Conservation (phyloP, 2,329 filamentous ascomycete genomes). For the Stachybotrys elegans region DNA sequence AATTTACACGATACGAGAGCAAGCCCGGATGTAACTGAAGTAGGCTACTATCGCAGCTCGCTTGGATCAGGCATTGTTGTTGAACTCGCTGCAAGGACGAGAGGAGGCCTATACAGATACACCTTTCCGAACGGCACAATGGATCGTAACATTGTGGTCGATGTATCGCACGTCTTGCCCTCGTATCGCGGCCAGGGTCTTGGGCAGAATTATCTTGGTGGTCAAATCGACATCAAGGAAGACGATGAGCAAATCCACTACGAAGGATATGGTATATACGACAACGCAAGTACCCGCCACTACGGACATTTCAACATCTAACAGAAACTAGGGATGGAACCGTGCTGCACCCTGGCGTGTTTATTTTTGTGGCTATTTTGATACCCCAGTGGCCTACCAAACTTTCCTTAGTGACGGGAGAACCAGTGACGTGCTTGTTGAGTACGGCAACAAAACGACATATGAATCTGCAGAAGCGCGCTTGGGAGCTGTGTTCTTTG, state of each 20-base stretch:
- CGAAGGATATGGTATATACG: slow-evolving; percentile 55
- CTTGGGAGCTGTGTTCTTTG: slow-evolving; percentile 50
- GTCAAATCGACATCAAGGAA: slow-evolving; percentile 46
- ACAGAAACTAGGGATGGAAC: slow-evolving; percentile 50
- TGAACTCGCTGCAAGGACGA: slow-evolving; percentile 51
- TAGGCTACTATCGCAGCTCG: slow-evolving; percentile 57
- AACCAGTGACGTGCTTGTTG: slow-evolving; percentile 21
- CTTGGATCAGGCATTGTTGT: slow-evolving; percentile 51
- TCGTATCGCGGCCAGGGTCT: slow-evolving; percentile 56
- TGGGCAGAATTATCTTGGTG: slow-evolving; percentile 59
- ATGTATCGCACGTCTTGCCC: slow-evolving; percentile 61
- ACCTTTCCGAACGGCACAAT: slow-evolving; percentile 40
- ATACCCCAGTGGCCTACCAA: slow-evolving; percentile 36
- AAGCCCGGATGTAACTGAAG: slow-evolving; percentile 42
- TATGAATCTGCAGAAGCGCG: slow-evolving; percentile 31
- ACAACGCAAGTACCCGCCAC: slow-evolving; percentile 40
- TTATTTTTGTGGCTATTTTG: slow-evolving; percentile 59
- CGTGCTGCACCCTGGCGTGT: slow-evolving; percentile 57
- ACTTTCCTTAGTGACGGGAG: slow-evolving; percentile 35
- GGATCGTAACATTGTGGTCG: slow-evolving; percentile 49
- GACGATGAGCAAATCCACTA: slow-evolving; percentile 43
- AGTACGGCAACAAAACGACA: slow-evolving; percentile 24
- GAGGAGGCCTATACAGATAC: slow-evolving; percentile 57
- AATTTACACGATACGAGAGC: slow-evolving; percentile 51
- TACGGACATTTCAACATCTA: neutral